Percentiles rank a stretch among this genome's conserved stretches.
phyloP scores from a whole-genome alignment of 2,329 filamentous ascomycete species.

The Fusarium torulosum region DNA sequence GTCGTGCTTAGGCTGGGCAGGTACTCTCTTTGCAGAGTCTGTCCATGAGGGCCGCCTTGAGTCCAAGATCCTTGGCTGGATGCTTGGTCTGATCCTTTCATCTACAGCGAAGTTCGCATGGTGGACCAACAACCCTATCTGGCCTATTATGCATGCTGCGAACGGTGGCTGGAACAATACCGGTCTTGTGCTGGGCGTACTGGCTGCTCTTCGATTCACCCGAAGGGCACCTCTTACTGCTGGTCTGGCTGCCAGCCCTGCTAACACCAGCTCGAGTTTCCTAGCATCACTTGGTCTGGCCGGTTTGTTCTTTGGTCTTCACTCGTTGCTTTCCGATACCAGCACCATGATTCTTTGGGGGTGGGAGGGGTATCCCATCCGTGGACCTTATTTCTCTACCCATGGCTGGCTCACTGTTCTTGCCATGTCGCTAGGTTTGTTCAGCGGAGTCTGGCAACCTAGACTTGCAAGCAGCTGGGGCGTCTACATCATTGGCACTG shows the following conservation, averaged over 20 bases:
- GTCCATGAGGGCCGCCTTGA: constrained; percentile 81
- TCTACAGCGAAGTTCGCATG: constrained; percentile 92
- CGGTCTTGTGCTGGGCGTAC: constrained; percentile 79
- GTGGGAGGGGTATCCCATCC: constrained; percentile 95
- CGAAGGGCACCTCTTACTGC: constrained; percentile 68
- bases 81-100: constrained; percentile 84
- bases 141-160: constrained; percentile 89
- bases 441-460: constrained; percentile 81
- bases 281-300: constrained; percentile 83
- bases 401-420: constrained; percentile 89
- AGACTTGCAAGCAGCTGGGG: constrained; percentile 81
- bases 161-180: constrained; percentile 95
- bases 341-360: constrained; percentile 99
- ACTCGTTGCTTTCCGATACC: constrained; percentile 93
- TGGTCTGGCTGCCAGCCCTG: constrained; percentile 51
- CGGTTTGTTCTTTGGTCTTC: constrained; percentile 88
- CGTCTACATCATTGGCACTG: constrained; percentile 79
- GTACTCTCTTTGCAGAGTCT: constrained; percentile 83
- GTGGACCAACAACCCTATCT: constrained; percentile 95
- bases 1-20: constrained; percentile 86
- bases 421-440: constrained; percentile 85
- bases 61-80: constrained; percentile 82
- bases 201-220: constrained; percentile 82
- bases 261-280: constrained; percentile 72
- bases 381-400: constrained; percentile 88